Conservation (phyloP, 192 early-diverging fungal species). For the Endogone sp. region DNA sequence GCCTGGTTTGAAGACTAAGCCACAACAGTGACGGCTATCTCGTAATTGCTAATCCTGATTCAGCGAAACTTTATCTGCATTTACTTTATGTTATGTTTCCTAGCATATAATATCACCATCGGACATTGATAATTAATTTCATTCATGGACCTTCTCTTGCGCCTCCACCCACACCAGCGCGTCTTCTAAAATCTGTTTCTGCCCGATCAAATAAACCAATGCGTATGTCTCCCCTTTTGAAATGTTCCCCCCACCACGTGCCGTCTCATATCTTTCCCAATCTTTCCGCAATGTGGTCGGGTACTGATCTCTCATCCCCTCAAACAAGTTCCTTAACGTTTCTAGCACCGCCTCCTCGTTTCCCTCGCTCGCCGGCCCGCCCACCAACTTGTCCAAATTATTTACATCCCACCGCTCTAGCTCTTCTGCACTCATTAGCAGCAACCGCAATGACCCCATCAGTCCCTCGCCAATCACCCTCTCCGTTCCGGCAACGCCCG, state of each 20-base stretch:
- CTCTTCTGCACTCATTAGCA: not conserved
- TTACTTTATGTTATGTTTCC: too few species aligned
- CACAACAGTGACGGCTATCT: too few species aligned
- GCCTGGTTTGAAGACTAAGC: too few species aligned
- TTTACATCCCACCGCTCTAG: not conserved
- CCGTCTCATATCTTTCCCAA: not conserved
- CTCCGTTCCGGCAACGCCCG: not conserved
- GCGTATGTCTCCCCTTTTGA: not conserved
- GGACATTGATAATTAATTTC: too few species aligned
- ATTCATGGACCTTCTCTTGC: not conserved
- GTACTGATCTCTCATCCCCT: not conserved
- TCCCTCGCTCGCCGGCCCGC: not conserved
- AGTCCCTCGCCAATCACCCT: not conserved
- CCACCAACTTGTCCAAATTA: not conserved
- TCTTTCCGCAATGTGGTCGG: not conserved
- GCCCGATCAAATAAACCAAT: not conserved
- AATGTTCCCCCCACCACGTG: not conserved
- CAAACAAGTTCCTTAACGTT: not conserved
- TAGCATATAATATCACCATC: too few species aligned
- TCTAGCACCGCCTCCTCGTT: not conserved
- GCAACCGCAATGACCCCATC: not conserved
- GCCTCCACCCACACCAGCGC: not conserved
- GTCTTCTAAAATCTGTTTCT: not conserved
- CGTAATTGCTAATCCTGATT: too few species aligned
- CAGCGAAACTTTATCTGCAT: too few species aligned